Conservation (phyloP, 495 filamentous ascomycete species). For the Trichoderma gamsii region DNA sequence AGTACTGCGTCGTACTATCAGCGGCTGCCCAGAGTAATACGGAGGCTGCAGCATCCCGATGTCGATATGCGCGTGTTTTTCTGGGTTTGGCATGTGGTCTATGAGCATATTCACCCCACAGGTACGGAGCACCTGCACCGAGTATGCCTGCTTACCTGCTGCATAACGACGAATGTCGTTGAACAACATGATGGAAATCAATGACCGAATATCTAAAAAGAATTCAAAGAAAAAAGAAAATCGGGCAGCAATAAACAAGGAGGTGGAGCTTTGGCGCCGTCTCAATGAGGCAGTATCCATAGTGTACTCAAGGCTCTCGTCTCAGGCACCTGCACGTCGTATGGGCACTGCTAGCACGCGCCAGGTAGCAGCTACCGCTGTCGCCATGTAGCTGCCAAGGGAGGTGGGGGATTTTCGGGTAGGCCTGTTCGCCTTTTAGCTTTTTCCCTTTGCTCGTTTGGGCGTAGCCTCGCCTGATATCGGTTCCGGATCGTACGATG, state of each 20-base stretch:
- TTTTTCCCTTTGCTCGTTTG: not conserved
- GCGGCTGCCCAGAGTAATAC: too few species aligned
- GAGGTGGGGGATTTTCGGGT: not conserved
- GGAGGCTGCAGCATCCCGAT: not conserved
- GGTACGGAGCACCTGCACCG: not conserved
- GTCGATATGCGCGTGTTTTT: conserved; percentile 7
- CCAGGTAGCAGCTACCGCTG: not conserved
- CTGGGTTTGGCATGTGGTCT: not conserved
- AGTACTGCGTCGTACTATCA: too few species aligned
- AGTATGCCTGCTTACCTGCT: too few species aligned
- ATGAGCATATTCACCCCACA: not conserved
- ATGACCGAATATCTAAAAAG: too few species aligned
- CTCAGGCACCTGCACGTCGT: too few species aligned
- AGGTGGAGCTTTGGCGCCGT: too few species aligned
- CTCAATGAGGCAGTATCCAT: too few species aligned
- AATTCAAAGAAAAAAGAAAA: too few species aligned
- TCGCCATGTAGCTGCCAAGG: not conserved
- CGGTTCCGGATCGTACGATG: conserved; percentile 11
- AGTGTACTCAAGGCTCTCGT: too few species aligned
- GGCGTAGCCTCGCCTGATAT: conserved; percentile 14
- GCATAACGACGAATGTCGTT: too few species aligned
- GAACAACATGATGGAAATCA: too few species aligned
- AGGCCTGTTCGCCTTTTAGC: conserved; percentile 1
- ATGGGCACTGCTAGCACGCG: not conserved
- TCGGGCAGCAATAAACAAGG: too few species aligned